Conservation (phyloP, 2,329 filamentous ascomycete genomes). For the Colletotrichum musae region DNA sequence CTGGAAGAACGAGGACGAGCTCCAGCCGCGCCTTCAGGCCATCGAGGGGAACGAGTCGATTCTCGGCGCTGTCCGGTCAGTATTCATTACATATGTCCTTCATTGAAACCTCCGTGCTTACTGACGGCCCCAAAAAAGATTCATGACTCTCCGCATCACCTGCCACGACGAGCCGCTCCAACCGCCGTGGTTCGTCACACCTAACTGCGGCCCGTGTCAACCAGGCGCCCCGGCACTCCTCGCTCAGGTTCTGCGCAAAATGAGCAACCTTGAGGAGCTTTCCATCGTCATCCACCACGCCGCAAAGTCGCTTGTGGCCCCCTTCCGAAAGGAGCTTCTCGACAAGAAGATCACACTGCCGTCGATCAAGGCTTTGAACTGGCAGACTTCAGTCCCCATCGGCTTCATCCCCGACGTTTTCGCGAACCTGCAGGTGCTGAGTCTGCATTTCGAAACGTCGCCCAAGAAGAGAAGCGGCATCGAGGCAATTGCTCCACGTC, state of each 20-base stretch:
- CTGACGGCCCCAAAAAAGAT: background rate
- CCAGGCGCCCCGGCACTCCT: background rate
- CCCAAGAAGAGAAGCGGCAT: background rate
- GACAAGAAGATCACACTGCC: background rate
- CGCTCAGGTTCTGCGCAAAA: background rate
- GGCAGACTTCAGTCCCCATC: background rate
- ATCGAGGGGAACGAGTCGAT: background rate
- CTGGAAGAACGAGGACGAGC: background rate
- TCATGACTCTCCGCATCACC: background rate
- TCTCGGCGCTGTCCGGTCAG: background rate
- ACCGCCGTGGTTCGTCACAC: too few relatives aligned
- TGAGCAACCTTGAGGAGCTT: background rate
- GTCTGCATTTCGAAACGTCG: background rate
- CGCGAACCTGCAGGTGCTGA: background rate
- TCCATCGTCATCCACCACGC: background rate
- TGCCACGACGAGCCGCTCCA: too few relatives aligned
- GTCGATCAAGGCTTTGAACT: background rate
- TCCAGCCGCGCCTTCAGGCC: fast-evolving
- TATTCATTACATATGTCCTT: background rate
- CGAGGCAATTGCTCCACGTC: background rate
- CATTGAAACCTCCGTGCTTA: background rate
- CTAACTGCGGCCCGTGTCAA: too few relatives aligned
- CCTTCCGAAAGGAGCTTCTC: background rate
- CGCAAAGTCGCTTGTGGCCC: background rate
- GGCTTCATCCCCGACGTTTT: background rate